Conservation (phyloP, 805 yeast species). For the Candida pseudofarinosa region DNA sequence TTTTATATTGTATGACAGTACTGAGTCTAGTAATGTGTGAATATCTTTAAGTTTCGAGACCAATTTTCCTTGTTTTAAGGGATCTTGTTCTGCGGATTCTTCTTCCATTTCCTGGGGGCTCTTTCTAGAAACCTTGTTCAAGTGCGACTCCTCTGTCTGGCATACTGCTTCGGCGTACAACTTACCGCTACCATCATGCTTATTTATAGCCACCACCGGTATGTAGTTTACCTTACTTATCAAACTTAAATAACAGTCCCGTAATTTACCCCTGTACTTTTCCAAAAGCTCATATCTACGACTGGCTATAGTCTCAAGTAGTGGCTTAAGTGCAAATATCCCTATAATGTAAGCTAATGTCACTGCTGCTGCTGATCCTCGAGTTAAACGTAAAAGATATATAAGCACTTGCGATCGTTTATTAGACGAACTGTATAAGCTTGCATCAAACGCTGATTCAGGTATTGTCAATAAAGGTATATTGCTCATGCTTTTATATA, state of each 20-base stretch:
- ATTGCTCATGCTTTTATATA: no score
- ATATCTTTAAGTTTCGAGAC: constrained; percentile 20
- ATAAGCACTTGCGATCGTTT: constrained; percentile 19
- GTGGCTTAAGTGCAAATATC: constrained; percentile 29
- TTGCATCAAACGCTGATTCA: constrained; percentile 36
- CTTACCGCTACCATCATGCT: constrained; percentile 23
- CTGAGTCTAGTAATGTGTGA: constrained; percentile 16
- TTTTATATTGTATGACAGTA: constrained; percentile 22
- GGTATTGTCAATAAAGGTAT: constrained; percentile 39
- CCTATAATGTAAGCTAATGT: constrained; percentile 29
- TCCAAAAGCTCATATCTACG: constrained; percentile 35
- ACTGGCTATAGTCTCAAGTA: constrained; percentile 23
- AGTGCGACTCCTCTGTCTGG: constrained; percentile 30
- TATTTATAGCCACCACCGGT: constrained; percentile 36
- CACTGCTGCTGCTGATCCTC: constrained; percentile 30
- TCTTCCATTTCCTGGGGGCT: constrained; percentile 14
- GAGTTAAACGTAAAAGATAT: constrained; percentile 28
- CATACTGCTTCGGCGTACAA: constrained; percentile 34
- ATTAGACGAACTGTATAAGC: constrained; percentile 8
- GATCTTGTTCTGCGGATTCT: constrained; percentile 17
- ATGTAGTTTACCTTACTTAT: constrained; percentile 32
- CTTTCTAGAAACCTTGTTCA: constrained; percentile 7
- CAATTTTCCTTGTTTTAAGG: constrained; percentile 21
- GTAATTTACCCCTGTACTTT: constrained; percentile 24
- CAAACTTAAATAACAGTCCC: constrained; percentile 33